A percentile compares a stretch with the other conserved stretches of the same genome.
phyloP scores from a whole-genome alignment of 148 eudicot species.

The Amaranthus hypochondriacus region DNA sequence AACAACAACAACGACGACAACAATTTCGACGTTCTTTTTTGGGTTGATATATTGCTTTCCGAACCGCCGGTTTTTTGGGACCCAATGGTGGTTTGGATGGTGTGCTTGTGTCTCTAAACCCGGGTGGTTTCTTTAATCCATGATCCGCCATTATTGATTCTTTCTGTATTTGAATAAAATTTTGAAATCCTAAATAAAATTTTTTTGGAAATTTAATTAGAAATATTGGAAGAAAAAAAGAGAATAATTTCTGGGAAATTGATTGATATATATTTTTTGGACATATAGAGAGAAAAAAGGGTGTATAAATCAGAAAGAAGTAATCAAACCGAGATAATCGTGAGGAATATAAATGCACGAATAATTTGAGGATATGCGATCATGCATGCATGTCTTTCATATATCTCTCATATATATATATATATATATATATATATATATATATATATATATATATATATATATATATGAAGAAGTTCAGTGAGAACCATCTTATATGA shows the following conservation, averaged over 20 bases:
- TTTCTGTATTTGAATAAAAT: too few species aligned
- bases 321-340: not conserved
- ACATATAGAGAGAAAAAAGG: not conserved
- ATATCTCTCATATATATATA: not conserved
- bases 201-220: not conserved
- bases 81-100: slow-evolving; percentile 11
- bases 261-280: not conserved
- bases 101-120: slow-evolving; percentile 16
- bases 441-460: too few species aligned
- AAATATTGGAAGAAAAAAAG: not conserved
- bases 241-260: not conserved
- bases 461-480: too few species aligned
- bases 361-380: slow-evolving; percentile 9
- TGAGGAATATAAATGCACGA: slow-evolving; percentile 7
- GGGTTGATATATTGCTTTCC: slow-evolving; percentile 25
- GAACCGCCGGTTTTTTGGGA: slow-evolving; percentile 20
- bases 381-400: not conserved
- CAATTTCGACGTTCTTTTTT: slow-evolving; percentile 12
- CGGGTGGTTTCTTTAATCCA: slow-evolving; percentile 40
- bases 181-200: too few species aligned
- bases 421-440: too few species aligned
- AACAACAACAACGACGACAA: slow-evolving; percentile 32
- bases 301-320: not conserved
- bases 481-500: too few species aligned
- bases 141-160: slow-evolving; percentile 17